These are phyloP conservation scores for Epichloe uncinata DNA, from an alignment of 2,329 filamentous ascomycete species.

Conservation along the genomic window DNA sequence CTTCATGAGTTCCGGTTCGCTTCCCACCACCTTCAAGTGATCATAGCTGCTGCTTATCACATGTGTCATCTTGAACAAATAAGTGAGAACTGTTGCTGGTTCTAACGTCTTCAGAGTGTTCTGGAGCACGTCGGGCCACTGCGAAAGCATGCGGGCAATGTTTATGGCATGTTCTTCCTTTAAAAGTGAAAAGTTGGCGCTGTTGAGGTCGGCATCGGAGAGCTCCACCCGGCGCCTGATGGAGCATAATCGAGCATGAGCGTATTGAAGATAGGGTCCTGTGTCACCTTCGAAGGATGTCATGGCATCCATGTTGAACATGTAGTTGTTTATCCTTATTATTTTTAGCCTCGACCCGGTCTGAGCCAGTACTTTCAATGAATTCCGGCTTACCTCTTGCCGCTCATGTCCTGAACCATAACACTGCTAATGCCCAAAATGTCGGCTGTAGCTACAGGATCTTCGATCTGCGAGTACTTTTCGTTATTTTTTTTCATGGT, in stretches of 20 bases:
- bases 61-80: conserved; percentile 82
- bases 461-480: conserved; percentile 82
- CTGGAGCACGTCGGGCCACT: conserved; percentile 74
- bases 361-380: background rate
- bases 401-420: conserved; percentile 97
- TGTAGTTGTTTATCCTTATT: conserved; percentile 47
- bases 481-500: conserved; percentile 85
- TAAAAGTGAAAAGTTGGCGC: conserved; percentile 54
- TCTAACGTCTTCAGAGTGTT: conserved; percentile 79
- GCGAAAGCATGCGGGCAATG: conserved; percentile 60
- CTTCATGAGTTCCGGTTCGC: conserved; percentile 55
- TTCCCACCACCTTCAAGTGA: conserved; percentile 68
- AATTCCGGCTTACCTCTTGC: conserved; percentile 55
- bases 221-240: conserved; percentile 46
- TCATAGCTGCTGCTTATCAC: conserved; percentile 69
- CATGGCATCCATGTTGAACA: conserved; percentile 72
- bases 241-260: conserved; percentile 57
- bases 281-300: conserved; percentile 77
- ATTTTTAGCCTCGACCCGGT: background rate
- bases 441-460: conserved; percentile 73
- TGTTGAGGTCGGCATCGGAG: conserved; percentile 41
- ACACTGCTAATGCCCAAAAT: conserved; percentile 85
- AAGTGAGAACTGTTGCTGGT: conserved; percentile 40
- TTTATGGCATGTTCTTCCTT: conserved; percentile 60
- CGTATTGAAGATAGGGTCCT: conserved; percentile 75